Percentiles rank a stretch among this genome's conserved stretches.
Conservation (phyloP, 768 basidiomycete species). For the Tricholoma hemisulphureum region DNA sequence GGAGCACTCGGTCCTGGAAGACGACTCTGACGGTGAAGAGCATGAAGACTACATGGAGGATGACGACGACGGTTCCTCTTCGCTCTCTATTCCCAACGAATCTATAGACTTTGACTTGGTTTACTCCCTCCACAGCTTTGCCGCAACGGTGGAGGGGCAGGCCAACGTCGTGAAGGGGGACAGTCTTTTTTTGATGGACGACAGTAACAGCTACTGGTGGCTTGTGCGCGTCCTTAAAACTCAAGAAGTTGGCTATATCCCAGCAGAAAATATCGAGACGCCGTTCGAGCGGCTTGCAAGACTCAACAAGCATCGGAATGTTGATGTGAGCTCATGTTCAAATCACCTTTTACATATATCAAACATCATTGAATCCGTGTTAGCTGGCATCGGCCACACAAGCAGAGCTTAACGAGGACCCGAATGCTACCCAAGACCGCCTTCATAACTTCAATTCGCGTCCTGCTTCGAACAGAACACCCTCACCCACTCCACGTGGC, state of each 20-base stretch:
- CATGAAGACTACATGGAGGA: conserved; percentile 70
- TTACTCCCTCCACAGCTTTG: conserved; percentile 93
- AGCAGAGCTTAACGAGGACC: conserved; percentile 59
- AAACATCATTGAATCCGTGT: conserved; percentile 4
- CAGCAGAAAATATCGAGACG: conserved; percentile 98
- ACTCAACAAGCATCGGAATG: conserved; percentile 95
- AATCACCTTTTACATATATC: conserved; percentile 1
- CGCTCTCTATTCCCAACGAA: conserved; percentile 85
- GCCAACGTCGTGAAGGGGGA: conserved; percentile 99
- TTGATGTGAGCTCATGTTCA: conserved; percentile 66
- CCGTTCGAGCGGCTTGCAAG: conserved; percentile 94
- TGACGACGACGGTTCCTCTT: conserved; percentile 77
- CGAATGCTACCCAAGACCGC: conserved; percentile 50
- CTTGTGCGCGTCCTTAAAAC: conserved; percentile 97
- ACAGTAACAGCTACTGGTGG: conserved; percentile 99
- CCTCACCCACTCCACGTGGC: conserved; percentile 44
- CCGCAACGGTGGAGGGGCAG: conserved; percentile 97
- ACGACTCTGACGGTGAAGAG: conserved; percentile 76
- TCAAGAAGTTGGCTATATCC: conserved; percentile 98
- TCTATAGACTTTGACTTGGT: conserved; percentile 93
- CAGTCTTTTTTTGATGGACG: conserved; percentile 94
- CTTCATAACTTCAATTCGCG: conserved; percentile 53
- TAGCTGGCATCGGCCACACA: conserved; percentile 77
- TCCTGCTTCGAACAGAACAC: conserved; percentile 46
- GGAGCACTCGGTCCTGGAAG: conserved; percentile 83